Percentiles rank a stretch among this genome's conserved stretches.
phyloP scores from a whole-genome alignment of 805 yeast genomes.

The Candida multigemmis region DNA sequence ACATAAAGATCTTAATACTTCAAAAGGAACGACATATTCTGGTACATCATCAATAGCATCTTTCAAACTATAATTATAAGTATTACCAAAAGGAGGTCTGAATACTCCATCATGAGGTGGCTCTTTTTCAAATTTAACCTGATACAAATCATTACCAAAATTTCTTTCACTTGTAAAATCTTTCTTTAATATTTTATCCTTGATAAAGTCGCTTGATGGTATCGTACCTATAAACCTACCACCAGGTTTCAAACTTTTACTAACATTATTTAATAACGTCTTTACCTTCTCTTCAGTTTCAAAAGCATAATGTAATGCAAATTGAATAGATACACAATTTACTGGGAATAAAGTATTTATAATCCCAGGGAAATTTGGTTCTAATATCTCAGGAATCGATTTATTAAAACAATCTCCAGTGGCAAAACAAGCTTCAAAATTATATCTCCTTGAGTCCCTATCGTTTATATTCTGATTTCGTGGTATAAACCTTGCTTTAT shows the following conservation, averaged over 20 bases:
- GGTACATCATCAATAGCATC: conserved; percentile 98
- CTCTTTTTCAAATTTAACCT: conserved; percentile 68
- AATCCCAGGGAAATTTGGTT: conserved; percentile 49
- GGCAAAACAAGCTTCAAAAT: conserved; percentile 75
- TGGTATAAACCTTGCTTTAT: conserved; percentile 32
- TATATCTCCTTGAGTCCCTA: conserved; percentile 35
- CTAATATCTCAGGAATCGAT: conserved; percentile 58
- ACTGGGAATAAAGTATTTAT: conserved; percentile 66
- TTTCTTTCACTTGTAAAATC: conserved; percentile 33
- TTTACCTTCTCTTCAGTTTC: conserved; percentile 76
- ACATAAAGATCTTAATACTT: conserved; percentile 72
- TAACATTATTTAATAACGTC: conserved; percentile 62
- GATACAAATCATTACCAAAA: conserved; percentile 84
- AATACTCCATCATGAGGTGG: conserved; percentile 74
- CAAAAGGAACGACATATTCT: conserved; percentile 94
- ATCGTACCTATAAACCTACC: conserved; percentile 91
- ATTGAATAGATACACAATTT: conserved; percentile 84
- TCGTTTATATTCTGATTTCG: conserved; percentile 10
- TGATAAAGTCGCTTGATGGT: conserved; percentile 82
- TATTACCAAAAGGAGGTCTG: conserved; percentile 71
- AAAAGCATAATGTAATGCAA: conserved; percentile 92
- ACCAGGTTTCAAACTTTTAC: conserved; percentile 67
- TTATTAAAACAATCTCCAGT: conserved; percentile 88
- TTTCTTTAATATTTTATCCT: conserved; percentile 47
- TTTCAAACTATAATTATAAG: conserved; percentile 69